These are phyloP conservation scores for Pseudogymnoascus sp. DNA, from an alignment of 2,329 filamentous ascomycete species.

Conservation along the genomic window DNA sequence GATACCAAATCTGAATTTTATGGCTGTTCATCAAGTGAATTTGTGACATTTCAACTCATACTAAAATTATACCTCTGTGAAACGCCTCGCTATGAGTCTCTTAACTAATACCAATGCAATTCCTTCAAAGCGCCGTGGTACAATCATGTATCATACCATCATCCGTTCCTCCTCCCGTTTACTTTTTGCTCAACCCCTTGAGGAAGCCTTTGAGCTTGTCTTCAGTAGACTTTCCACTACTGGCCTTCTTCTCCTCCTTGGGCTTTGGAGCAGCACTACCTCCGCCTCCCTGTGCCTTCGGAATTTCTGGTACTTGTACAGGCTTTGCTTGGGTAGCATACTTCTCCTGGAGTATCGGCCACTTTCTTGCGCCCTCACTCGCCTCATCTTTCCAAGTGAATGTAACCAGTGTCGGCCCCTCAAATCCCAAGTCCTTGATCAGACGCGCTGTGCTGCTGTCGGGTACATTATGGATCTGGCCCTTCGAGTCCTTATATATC, in stretches of 20 bases:
- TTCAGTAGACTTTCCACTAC: constrained; percentile 22
- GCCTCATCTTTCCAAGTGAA: constrained; percentile 66
- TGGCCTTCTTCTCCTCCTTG: constrained; percentile 25
- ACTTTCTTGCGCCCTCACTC: constrained; percentile 44
- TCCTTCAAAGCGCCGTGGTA: constrained; percentile 6
- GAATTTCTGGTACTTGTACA: constrained; percentile 56
- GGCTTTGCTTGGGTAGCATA: constrained; percentile 57
- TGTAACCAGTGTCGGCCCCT: constrained; percentile 65
- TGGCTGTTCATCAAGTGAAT: not conserved
- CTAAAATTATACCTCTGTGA: not conserved
- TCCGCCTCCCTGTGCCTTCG: constrained; percentile 34
- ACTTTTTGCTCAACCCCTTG: constrained; percentile 28
- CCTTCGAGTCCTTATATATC: constrained; percentile 33
- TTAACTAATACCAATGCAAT: not conserved
- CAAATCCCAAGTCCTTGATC: constrained; percentile 67
- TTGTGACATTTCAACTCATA: not conserved
- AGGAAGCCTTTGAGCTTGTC: constrained; percentile 28
- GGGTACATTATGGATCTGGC: constrained; percentile 30
- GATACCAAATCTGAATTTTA: constrained; percentile 1
- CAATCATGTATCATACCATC: constrained; percentile 15
- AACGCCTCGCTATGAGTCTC: constrained; percentile 16
- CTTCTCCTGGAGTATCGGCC: constrained; percentile 31
- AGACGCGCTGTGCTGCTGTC: constrained; percentile 46
- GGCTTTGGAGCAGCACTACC: constrained; percentile 20
- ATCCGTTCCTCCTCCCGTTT: not conserved